These are phyloP conservation scores for Spizellomyces sp. DNA, from an alignment of 192 early-diverging fungal genomes.

Conservation along the genomic window DNA sequence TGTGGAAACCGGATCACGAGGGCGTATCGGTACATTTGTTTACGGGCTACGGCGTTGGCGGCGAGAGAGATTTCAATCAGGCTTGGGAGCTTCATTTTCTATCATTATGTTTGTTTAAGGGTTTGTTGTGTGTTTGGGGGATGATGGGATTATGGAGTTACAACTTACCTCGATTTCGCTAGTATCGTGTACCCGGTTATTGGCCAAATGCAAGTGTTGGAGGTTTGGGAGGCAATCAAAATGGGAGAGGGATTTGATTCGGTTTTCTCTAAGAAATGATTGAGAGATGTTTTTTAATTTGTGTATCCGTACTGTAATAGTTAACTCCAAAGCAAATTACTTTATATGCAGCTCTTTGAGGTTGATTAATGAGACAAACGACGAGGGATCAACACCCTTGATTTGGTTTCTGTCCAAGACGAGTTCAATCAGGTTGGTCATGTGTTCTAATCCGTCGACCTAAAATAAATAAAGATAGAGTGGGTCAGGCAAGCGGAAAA, in stretches of 20 bases:
- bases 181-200: constrained; percentile 58
- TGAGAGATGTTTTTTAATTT: not conserved
- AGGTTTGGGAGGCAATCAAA: constrained; percentile 62
- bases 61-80: constrained; percentile 53
- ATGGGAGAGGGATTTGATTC: constrained; percentile 53
- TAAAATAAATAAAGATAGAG: constrained; percentile 6
- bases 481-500: not conserved
- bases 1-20: constrained; percentile 57
- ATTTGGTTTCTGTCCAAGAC: constrained; percentile 67
- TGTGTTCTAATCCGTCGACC: constrained; percentile 62
- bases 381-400: constrained; percentile 53
- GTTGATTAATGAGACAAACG: constrained; percentile 55
- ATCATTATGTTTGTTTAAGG: not conserved
- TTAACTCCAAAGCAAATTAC: constrained; percentile 31
- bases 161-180: constrained; percentile 56
- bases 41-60: constrained; percentile 56
- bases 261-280: constrained; percentile 52
- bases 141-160: not conserved
- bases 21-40: constrained; percentile 52
- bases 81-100: constrained; percentile 65
- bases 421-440: constrained; percentile 56
- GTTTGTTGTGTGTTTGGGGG: not conserved
- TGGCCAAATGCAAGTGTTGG: constrained; percentile 46
- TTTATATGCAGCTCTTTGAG: constrained; percentile 61
- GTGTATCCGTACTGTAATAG: constrained; percentile 11